Evolutionary conservation across 2,329 filamentous ascomycete species (phyloP).

Genomic region (Trichophyton verrucosum): DNA sequence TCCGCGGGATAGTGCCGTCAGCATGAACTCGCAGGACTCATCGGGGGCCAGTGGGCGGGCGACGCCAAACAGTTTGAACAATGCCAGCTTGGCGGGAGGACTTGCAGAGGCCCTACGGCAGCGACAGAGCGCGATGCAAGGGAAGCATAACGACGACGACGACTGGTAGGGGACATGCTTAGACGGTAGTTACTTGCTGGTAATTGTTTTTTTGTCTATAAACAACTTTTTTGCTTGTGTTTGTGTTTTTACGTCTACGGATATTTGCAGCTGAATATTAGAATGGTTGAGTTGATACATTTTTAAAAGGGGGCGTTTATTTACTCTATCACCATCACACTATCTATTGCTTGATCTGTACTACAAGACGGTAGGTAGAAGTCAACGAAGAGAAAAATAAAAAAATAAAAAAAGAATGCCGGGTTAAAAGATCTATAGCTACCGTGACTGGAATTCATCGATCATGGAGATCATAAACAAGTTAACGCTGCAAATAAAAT

Average conservation of each 20-base stretch:
- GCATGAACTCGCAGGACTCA: slow-evolving; percentile 38
- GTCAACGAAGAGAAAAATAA: no score
- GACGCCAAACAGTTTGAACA: slow-evolving; percentile 49
- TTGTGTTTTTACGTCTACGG: not conserved
- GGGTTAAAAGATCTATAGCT: not conserved
- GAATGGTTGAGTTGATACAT: not conserved
- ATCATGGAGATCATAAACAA: not conserved
- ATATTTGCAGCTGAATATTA: not conserved
- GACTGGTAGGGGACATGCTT: slow-evolving; percentile 43
- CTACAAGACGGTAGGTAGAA: no score
- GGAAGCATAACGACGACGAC: slow-evolving; percentile 55
- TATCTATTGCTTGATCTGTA: no score
- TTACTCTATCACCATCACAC: no score
- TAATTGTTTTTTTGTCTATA: not conserved
- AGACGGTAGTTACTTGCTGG: no score
- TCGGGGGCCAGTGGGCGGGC: slow-evolving; percentile 53
- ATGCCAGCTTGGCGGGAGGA: slow-evolving; percentile 55
- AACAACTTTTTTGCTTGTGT: not conserved
- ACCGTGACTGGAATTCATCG: no score
- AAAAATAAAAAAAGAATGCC: not conserved
- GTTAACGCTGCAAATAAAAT: not conserved
- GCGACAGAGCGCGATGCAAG: slow-evolving; percentile 63
- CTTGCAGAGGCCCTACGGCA: slow-evolving; percentile 68
- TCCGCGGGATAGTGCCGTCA: slow-evolving; percentile 53
- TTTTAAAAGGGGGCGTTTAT: not conserved